Percentiles rank a stretch among this genome's conserved stretches.
Conservation (phyloP, 352 stramenopile genomes). For the Phytophthora cryptogea region DNA sequence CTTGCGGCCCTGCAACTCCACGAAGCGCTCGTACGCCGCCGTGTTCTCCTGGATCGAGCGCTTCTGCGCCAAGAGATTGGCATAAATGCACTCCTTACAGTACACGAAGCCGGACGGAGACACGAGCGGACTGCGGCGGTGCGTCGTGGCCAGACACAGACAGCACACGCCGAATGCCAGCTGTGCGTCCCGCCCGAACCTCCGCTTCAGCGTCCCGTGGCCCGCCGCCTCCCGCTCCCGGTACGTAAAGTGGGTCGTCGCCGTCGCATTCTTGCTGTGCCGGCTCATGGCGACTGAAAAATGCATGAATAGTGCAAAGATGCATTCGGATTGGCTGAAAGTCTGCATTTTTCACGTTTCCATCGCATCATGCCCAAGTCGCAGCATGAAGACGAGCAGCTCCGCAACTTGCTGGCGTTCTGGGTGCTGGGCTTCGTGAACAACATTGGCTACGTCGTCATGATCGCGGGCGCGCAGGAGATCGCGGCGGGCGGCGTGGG, state of each 20-base stretch:
- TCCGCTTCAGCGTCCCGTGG: constrained; percentile 83
- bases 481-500: constrained; percentile 91
- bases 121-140: constrained; percentile 61
- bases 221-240: constrained; percentile 72
- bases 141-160: constrained; percentile 69
- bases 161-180: constrained; percentile 78
- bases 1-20: constrained; percentile 53
- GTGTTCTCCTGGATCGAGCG: constrained; percentile 76
- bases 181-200: constrained; percentile 83
- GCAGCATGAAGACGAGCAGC: constrained; percentile 29
- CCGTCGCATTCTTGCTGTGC: constrained; percentile 90
- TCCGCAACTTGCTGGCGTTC: constrained; percentile 84
- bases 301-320: no score
- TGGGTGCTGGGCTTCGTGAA: constrained; percentile 94
- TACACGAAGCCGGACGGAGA: constrained; percentile 79
- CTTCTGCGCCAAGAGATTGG: constrained; percentile 85
- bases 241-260: constrained; percentile 89
- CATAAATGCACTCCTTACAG: constrained; percentile 90
- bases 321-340: no score
- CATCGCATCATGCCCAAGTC: no score
- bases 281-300: no score
- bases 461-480: constrained; percentile 93
- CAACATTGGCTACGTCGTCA: constrained; percentile 94
- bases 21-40: constrained; percentile 63
- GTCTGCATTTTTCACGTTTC: no score